Base-by-base conservation (phyloP, 2,329 filamentous ascomycete species). In the Cladobotryum protrusum region DNA sequence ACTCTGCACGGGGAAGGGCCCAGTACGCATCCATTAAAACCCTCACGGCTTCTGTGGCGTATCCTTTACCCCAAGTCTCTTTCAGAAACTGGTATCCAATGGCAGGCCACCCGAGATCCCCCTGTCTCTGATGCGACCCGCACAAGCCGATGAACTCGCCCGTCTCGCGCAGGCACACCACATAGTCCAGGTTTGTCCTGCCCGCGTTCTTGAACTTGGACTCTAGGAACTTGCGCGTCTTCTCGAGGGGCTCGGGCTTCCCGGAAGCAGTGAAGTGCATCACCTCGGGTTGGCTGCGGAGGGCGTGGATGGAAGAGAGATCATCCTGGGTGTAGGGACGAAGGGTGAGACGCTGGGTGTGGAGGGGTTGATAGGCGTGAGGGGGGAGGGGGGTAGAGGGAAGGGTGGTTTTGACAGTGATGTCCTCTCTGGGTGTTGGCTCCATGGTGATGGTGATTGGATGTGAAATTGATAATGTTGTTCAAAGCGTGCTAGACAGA, bases 251-350 rank as follows among this genome's bases (percentile, higher is more conserved):
- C 63, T 83, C 75, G 5, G 66, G 54, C 13, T 56, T 48, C 52
- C 71, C 73, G 53, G 56, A 52, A 3, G 54, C 49, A 47, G 81
- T 81, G 70, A 75, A 82, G 48, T 63, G 62, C 83, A 87, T 86
- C 42, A 83, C 78, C 54, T 82, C 78, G 4, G 74, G 72, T 59
- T 82, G 70, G 15, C 68, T 71, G 19, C 82, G 77, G 47, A 87
- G 67, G 20, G 65, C 63, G 53, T 78, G 67, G 11, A 82, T 48
- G 5, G 69, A 72, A 2, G 67, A 63, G 2, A 78, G 66, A 61
- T 86, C 81, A 1, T 72, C 65, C 15, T 70, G 61, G 1, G 59
- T 58, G 34, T 79, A 63, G 3, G 78, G 75, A 13, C 80, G 71
- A 47, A 86, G 62, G 24, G 77, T 58, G 20, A 86, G 69, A 8